Evolutionary conservation across 441 rosid genomes (phyloP).

Genomic region (Populus hybrid): DNA sequence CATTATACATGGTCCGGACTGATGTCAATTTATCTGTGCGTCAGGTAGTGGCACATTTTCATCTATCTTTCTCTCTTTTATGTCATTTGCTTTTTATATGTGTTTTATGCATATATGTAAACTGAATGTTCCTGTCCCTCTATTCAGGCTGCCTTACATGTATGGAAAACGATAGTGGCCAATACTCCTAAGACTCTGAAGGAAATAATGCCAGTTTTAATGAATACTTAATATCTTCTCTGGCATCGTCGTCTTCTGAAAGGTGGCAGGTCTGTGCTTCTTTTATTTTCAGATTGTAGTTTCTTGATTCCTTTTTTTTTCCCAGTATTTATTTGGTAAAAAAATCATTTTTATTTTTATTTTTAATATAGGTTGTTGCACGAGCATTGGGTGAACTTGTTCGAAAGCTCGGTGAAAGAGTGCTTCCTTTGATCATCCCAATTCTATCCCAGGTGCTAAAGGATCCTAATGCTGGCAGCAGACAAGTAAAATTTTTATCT

Average conservation of each 20-base stretch:
- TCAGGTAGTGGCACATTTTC: constrained; percentile 64
- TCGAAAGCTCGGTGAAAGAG: constrained; percentile 99
- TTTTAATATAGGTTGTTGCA: constrained; percentile 74
- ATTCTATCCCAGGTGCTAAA: constrained; percentile 82
- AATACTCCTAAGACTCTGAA: constrained; percentile 98
- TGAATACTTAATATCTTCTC: constrained; percentile 93
- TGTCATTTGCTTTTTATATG: neutral
- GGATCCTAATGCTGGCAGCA: constrained; percentile 78
- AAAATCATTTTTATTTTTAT: neutral
- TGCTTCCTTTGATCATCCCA: constrained; percentile 97
- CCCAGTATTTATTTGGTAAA: neutral
- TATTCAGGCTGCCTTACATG: constrained; percentile 94
- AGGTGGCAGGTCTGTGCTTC: constrained; percentile 83
- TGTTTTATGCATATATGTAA: neutral
- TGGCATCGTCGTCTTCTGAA: constrained; percentile 93
- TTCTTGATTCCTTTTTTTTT: neutral
- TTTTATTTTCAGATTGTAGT: neutral
- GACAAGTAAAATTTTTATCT: constrained; percentile 62
- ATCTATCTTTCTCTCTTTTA: neutral
- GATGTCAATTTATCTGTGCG: constrained; percentile 97
- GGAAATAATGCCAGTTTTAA: constrained; percentile 97
- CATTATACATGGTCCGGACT: constrained; percentile 97
- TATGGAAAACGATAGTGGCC: constrained; percentile 99
- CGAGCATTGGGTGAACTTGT: constrained; percentile 98
- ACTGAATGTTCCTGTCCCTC: constrained; percentile 8